Percentiles rank a stretch among this genome's conserved stretches.
Conservation (phyloP, 768 basidiomycete species). For the Cystofilobasidium macerans region DNA sequence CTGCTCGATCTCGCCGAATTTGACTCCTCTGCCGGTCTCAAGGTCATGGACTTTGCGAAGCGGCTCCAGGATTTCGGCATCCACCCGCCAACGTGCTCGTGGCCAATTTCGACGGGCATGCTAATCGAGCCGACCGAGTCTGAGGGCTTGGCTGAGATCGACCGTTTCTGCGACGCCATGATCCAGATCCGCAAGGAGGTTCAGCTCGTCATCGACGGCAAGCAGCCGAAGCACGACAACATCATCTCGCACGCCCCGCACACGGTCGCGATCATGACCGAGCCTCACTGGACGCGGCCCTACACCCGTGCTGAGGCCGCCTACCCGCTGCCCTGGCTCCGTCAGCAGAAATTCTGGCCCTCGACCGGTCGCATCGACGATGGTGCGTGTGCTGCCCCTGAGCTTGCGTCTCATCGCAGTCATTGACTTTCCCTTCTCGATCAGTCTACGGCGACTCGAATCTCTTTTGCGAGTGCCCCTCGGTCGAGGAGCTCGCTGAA, state of each 20-base stretch:
- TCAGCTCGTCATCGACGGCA: slow-evolving; percentile 72
- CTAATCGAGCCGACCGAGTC: slow-evolving; percentile 32
- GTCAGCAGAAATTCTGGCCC: slow-evolving; percentile 94
- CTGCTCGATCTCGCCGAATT: slow-evolving; percentile 93
- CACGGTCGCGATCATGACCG: slow-evolving; percentile 58
- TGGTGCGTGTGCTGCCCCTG: slow-evolving; percentile 46
- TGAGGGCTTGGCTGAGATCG: slow-evolving; percentile 23
- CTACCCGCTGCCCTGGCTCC: slow-evolving; percentile 72
- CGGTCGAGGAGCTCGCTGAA: slow-evolving; percentile 35
- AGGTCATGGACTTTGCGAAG: slow-evolving; percentile 94
- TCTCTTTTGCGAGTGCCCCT: slow-evolving; percentile 45
- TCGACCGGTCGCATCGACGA: slow-evolving; percentile 84
- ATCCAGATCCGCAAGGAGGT: slow-evolving; percentile 88
- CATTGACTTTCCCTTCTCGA: slow-evolving; percentile 22
- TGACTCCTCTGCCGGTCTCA: slow-evolving; percentile 70
- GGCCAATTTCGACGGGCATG: slow-evolving; percentile 97
- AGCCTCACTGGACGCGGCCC: slow-evolving; percentile 63
- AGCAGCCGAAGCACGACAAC: slow-evolving; percentile 84
- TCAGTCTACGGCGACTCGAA: slow-evolving; percentile 81
- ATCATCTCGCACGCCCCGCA: slow-evolving; percentile 90
- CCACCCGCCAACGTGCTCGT: slow-evolving; percentile 94
- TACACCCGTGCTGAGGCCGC: slow-evolving; percentile 85
- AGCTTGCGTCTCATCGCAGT: slow-evolving; percentile 11
- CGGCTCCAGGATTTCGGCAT: slow-evolving; percentile 84
- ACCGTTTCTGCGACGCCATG: slow-evolving; percentile 95